Conservation (phyloP, 23 red algal species). For the Pyropia haitanensis region DNA sequence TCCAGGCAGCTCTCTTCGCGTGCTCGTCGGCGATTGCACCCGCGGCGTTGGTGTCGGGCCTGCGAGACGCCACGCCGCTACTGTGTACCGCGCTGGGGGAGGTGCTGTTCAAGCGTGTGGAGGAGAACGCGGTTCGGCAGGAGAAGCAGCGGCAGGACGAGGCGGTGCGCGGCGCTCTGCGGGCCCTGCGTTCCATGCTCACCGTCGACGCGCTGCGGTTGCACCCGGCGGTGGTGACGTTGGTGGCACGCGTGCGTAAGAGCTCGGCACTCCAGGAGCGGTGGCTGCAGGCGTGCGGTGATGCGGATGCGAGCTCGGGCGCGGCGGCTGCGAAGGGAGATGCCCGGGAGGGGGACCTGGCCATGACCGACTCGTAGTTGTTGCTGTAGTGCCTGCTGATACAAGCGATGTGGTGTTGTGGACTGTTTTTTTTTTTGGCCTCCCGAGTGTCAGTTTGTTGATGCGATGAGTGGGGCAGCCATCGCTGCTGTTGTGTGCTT, state of each 20-base stretch:
- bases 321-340: no score
- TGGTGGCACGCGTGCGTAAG: constrained; percentile 11
- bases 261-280: no score
- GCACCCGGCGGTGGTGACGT: constrained; percentile 24
- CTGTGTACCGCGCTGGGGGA: constrained; percentile 23
- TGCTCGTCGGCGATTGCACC: constrained; percentile 16
- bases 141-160: constrained; percentile 74
- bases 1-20: constrained; percentile 42
- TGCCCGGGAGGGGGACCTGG: no score
- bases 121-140: constrained; percentile 78
- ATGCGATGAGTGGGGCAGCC: no score
- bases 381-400: no score
- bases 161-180: constrained; percentile 46
- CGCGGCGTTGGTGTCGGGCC: constrained; percentile 14
- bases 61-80: neutral
- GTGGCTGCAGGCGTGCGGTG: no score
- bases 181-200: constrained; percentile 37
- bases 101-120: constrained; percentile 45
- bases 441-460: no score
- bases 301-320: no score
- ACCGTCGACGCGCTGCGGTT: constrained; percentile 21
- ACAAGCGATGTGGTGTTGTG: no score
- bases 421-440: no score
- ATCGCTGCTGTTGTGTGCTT: no score
- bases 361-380: no score